A percentile compares a stretch with the other conserved stretches of the same genome.
These are phyloP conservation scores for Huntiella decipiens DNA, from an alignment of 2,329 filamentous ascomycete species.

Conservation along the genomic window DNA sequence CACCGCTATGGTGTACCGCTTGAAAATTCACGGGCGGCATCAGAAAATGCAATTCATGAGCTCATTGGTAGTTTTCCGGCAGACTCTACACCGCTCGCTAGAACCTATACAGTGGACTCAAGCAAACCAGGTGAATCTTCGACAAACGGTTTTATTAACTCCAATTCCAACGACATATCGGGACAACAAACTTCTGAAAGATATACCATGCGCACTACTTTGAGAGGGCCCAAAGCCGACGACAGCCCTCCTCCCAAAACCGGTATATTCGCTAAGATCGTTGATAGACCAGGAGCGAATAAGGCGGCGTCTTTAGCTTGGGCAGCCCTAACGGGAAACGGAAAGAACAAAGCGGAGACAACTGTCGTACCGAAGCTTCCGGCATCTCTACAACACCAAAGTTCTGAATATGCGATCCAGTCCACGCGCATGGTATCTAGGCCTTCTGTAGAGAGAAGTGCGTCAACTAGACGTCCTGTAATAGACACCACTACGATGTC, in stretches of 20 bases:
- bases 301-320: slow-evolving; percentile 48
- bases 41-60: too few relatives aligned
- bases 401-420: neutral
- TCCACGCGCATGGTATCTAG: slow-evolving; percentile 28
- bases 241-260: slow-evolving; percentile 22
- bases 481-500: slow-evolving; percentile 20
- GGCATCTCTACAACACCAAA: neutral
- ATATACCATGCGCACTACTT: slow-evolving; percentile 41
- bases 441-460: slow-evolving; percentile 5
- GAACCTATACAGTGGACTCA: too few relatives aligned
- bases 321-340: slow-evolving; percentile 20
- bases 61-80: too few relatives aligned
- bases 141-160: neutral
- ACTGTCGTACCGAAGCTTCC: neutral
- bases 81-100: too few relatives aligned
- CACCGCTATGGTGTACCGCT: neutral
- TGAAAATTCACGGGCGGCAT: neutral
- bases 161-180: neutral
- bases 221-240: slow-evolving; percentile 29
- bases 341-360: neutral
- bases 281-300: slow-evolving; percentile 26
- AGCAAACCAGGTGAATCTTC: neutral
- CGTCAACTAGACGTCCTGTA: slow-evolving; percentile 12
- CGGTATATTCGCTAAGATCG: slow-evolving; percentile 14
- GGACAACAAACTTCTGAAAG: slow-evolving; percentile 33